Base-by-base conservation (phyloP, 306 rosid species). In the Canavalia ensiformis region DNA sequence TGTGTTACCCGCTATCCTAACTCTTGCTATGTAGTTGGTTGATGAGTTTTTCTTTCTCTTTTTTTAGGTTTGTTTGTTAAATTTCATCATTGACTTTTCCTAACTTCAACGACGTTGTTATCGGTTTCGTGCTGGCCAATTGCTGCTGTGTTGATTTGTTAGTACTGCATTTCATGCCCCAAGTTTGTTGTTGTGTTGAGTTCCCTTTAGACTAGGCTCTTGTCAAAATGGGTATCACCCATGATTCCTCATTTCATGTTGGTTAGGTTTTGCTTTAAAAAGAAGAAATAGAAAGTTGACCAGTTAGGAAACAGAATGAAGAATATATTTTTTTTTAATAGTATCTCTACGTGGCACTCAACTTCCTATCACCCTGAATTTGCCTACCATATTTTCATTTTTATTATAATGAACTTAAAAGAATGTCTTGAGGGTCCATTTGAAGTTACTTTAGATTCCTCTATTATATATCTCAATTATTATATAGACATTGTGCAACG, bases 401-500 rank as follows among this genome's bases (percentile, higher is more conserved):
- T 29, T 70, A 3, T 78, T 59, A 10, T 35, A 1, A 41, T 77
- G 6, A 74, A 33, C 59, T 64, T 84, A 5, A 66, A 56, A 67
- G 8, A 54, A 64, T 78, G 76, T 83, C 28, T 35, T 3, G 13
- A 13, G 42, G 68, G 74, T 8, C 8, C 57, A 49, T 73, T 57
- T 72, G 60, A 49, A 84, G 72, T 41, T 44, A 73, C 66, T 9
- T 67, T 73, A 73, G 45, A 57, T 66, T 79, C 51, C 68, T 84
- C 50, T 42, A 18, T 31, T 8, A 5, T 2, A 25, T 31, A 2
- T 7, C 8, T 63, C 44, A 4, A 31, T 62, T 46, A 33, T 56
- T 45, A 54, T 78, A 44, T 55, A 44, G 71, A 54, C 35, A 45
- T 28, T 11, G 1, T 46, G 8, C 58, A 56, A 28, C 13, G 1